These are phyloP conservation scores for Nectriaceae sp. DNA, from an alignment of 2,329 filamentous ascomycete genomes.

Conservation along the genomic window DNA sequence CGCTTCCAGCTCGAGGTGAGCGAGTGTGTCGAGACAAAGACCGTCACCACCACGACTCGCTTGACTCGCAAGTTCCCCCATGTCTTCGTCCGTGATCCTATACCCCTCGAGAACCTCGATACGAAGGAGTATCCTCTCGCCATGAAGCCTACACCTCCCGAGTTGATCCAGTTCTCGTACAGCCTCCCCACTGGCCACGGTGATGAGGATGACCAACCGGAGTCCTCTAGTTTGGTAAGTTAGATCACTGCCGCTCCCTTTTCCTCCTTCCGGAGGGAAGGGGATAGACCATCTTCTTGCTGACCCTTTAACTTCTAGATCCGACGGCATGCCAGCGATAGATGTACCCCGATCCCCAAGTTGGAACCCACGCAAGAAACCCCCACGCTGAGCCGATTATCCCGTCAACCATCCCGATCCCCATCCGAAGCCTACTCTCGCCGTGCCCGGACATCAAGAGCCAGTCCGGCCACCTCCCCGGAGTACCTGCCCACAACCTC, in stretches of 20 bases:
- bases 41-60: constrained; percentile 88
- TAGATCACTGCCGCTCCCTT: background rate
- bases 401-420: constrained; percentile 34
- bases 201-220: constrained; percentile 27
- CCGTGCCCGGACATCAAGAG: constrained; percentile 31
- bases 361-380: constrained; percentile 30
- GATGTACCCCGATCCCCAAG: constrained; percentile 30
- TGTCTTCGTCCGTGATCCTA: constrained; percentile 74
- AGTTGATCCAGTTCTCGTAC: constrained; percentile 77
- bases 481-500: constrained; percentile 22
- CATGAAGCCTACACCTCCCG: constrained; percentile 75
- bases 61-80: constrained; percentile 84
- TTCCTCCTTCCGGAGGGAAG: background rate
- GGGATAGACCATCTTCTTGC: background rate
- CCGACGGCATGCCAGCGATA: constrained; percentile 21
- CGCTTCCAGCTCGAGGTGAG: constrained; percentile 59
- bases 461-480: constrained; percentile 33
- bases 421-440: constrained; percentile 36
- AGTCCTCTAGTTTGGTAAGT: constrained; percentile 24
- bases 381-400: constrained; percentile 27
- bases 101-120: constrained; percentile 72
- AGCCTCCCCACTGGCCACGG: constrained; percentile 49
- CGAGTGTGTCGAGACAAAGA: constrained; percentile 69
- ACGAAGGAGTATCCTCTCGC: constrained; percentile 90
- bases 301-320: constrained; percentile 13